A percentile compares a stretch with the other conserved stretches of the same genome.
Evolutionary conservation across 306 rosid genomes (phyloP).

Genomic region (Gillenia trifoliata): DNA sequence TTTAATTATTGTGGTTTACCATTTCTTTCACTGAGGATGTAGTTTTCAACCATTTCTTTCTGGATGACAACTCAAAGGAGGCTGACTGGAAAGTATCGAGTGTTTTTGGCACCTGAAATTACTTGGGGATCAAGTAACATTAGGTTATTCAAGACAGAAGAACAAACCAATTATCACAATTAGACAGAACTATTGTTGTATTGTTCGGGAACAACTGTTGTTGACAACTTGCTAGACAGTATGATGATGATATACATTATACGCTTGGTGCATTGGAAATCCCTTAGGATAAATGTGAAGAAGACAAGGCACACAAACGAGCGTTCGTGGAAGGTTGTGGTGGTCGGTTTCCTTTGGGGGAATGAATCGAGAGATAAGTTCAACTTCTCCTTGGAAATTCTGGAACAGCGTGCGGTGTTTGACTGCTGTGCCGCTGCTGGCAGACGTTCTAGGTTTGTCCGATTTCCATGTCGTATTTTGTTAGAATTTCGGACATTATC

Average conservation of each 20-base stretch:
- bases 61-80: no score
- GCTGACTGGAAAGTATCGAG: no score
- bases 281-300: slow-evolving; percentile 75
- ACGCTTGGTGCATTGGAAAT: slow-evolving; percentile 84
- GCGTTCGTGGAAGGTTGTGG: slow-evolving; percentile 86
- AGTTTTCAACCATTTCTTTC: no score
- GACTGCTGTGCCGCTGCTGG: slow-evolving; percentile 95
- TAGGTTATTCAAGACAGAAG: no score
- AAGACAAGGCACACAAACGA: slow-evolving; percentile 56
- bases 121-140: no score
- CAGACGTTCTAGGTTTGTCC: no score
- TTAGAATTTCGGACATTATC: no score
- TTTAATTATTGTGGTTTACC: no score
- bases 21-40: no score
- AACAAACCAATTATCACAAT: not conserved
- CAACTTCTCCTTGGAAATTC: slow-evolving; percentile 94
- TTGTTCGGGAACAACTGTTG: slow-evolving; percentile 80
- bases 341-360: slow-evolving; percentile 68
- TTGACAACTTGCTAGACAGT: slow-evolving; percentile 87
- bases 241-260: slow-evolving; percentile 85
- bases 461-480: no score
- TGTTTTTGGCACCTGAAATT: no score
- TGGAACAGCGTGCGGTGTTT: slow-evolving; percentile 97
- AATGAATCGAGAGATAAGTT: slow-evolving; percentile 57
- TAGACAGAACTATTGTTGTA: slow-evolving; percentile 2